Conservation (phyloP, 805 yeast genomes). For the Metschnikowia koreensis region DNA sequence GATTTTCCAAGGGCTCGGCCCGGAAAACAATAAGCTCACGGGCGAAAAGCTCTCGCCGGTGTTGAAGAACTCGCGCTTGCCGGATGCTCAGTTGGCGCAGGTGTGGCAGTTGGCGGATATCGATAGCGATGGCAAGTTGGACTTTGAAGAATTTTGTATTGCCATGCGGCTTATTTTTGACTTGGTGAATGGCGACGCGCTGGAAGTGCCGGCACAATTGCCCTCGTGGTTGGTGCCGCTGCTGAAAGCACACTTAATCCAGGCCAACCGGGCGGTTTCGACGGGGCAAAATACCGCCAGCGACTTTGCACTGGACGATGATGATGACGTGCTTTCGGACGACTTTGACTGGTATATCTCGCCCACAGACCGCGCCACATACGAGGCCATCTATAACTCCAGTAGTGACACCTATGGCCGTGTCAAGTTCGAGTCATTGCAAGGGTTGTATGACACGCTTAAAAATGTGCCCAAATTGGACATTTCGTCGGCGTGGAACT, state of each 20-base stretch:
- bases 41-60: constrained; percentile 87
- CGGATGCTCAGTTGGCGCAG: constrained; percentile 68
- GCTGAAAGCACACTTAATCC: constrained; percentile 77
- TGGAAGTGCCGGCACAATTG: constrained; percentile 62
- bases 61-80: constrained; percentile 56
- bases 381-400: constrained; percentile 73
- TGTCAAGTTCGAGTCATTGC: constrained; percentile 68
- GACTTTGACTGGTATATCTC: constrained; percentile 96
- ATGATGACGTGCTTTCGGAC: constrained; percentile 55
- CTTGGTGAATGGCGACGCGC: constrained; percentile 65
- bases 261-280: constrained; percentile 71
- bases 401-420: constrained; percentile 79
- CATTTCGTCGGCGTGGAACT: constrained; percentile 87
- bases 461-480: constrained; percentile 78
- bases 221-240: constrained; percentile 95
- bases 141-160: constrained; percentile 96
- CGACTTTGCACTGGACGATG: constrained; percentile 39
- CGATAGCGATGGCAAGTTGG: constrained; percentile 48
- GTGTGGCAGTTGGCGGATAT: constrained; percentile 73
- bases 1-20: constrained; percentile 86
- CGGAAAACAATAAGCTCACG: constrained; percentile 71
- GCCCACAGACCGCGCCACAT: constrained; percentile 76
- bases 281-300: constrained; percentile 28
- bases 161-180: constrained; percentile 96
- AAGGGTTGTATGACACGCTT: constrained; percentile 66